Percentiles rank a stretch among this genome's conserved stretches.
phyloP scores from a whole-genome alignment of 305 asterid genomes.

The Lippia alba region DNA sequence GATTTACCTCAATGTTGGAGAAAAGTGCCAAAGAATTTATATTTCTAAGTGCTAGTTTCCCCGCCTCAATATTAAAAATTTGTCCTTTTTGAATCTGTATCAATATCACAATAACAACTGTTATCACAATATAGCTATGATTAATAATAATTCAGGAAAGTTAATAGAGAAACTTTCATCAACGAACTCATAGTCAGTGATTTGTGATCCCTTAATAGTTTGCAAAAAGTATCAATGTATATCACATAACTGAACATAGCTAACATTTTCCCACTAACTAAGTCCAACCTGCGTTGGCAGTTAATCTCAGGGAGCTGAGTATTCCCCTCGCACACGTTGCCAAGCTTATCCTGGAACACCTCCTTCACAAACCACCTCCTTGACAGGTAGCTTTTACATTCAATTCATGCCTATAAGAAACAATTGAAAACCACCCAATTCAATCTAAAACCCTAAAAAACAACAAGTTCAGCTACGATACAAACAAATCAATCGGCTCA shows the following conservation, averaged over 20 bases:
- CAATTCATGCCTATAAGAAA: no score
- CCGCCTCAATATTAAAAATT: constrained; percentile 93
- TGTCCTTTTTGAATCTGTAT: constrained; percentile 85
- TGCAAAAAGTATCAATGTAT: neutral
- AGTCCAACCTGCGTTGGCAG: constrained; percentile 80
- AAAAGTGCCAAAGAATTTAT: constrained; percentile 83
- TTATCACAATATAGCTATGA: neutral
- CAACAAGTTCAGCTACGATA: no score
- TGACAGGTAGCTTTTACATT: no score
- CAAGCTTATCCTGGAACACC: constrained; percentile 98
- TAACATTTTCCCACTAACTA: neutral
- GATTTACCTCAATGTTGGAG: constrained; percentile 97
- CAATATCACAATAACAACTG: no score
- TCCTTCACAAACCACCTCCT: constrained; percentile 96
- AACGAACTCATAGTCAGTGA: neutral
- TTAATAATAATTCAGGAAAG: neutral
- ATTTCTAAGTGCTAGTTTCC: constrained; percentile 93
- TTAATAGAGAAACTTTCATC: neutral
- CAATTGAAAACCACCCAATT: no score
- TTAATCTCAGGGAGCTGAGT: constrained; percentile 79
- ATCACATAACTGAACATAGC: constrained; percentile 10
- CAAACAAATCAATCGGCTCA: no score
- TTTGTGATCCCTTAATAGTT: neutral
- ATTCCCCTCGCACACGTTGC: constrained; percentile 91
- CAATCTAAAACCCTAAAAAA: no score